Percentiles rank a stretch among this genome's conserved stretches.
Evolutionary conservation across 2,329 filamentous ascomycete species (phyloP).

Genomic region (Trichoderma breve): DNA sequence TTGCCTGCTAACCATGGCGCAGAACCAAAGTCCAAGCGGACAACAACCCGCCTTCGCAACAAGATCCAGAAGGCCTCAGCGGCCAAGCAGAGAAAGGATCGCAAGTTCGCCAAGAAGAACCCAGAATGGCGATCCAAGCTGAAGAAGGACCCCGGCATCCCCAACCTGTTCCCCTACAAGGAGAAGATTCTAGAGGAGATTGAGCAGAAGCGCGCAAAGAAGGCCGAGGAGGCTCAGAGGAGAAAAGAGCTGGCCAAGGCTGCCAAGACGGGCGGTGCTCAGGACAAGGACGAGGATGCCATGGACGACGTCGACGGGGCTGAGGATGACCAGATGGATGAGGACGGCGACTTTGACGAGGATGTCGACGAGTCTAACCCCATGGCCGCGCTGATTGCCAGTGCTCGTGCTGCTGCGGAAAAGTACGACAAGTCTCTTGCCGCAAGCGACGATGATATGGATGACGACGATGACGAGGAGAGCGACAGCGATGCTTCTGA

Average conservation of each 20-base stretch:
- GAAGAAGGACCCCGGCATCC: conserved; percentile 98
- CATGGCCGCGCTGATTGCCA: conserved; percentile 87
- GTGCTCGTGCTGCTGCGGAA: conserved; percentile 73
- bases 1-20: background rate
- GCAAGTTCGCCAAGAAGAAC: conserved; percentile 91
- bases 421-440: conserved; percentile 68
- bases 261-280: conserved; percentile 54
- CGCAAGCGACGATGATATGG: conserved; percentile 51
- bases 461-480: conserved; percentile 46
- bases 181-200: conserved; percentile 93
- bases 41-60: conserved; percentile 82
- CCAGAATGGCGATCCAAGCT: conserved; percentile 92
- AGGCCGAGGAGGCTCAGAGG: conserved; percentile 73
- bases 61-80: conserved; percentile 93
- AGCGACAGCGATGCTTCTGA: conserved; percentile 47
- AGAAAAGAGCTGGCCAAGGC: conserved; percentile 71
- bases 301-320: conserved; percentile 46
- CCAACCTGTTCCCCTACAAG: conserved; percentile 97
- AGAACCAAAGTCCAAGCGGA: conserved; percentile 96
- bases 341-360: conserved; percentile 52
- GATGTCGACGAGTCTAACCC: conserved; percentile 73
- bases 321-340: conserved; percentile 48
- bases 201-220: conserved; percentile 78
- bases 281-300: conserved; percentile 44
- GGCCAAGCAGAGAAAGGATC: conserved; percentile 86